Conservation (phyloP, 2,329 filamentous ascomycete species). For the Neofusicoccum laricinum region DNA sequence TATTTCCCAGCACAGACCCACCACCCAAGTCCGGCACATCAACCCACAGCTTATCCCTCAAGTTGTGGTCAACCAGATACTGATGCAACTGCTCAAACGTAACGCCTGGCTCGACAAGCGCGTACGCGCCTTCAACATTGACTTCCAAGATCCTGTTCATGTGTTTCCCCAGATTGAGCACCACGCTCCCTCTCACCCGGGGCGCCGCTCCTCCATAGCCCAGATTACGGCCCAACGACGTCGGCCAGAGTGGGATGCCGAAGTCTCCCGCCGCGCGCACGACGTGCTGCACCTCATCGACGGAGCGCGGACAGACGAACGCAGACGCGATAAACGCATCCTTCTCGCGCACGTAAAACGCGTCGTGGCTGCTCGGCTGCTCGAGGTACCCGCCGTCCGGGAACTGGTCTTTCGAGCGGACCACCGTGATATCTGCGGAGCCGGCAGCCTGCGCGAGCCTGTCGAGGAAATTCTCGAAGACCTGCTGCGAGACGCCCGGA, state of each 20-base stretch:
- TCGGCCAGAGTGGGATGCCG: conserved; percentile 33
- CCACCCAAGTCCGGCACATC: conserved; percentile 37
- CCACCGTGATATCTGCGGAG: conserved; percentile 18
- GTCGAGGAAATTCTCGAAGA: conserved; percentile 1
- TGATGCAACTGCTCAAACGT: conserved; percentile 47
- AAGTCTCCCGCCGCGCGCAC: conserved; percentile 34
- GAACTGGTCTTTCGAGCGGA: conserved; percentile 17
- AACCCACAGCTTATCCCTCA: conserved; percentile 42
- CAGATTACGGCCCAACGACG: conserved; percentile 43
- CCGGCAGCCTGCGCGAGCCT: background rate
- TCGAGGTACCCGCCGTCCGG: conserved; percentile 24
- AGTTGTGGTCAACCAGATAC: conserved; percentile 39
- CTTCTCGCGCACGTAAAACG: conserved; percentile 42
- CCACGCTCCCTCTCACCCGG: conserved; percentile 44
- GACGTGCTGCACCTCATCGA: conserved; percentile 34
- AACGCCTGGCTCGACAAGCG: conserved; percentile 48
- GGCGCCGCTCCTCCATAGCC: conserved; percentile 52
- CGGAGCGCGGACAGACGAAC: conserved; percentile 43
- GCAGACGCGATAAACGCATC: conserved; percentile 45
- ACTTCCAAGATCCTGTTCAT: conserved; percentile 43
- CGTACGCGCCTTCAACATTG: conserved; percentile 39
- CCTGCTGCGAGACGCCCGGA: background rate
- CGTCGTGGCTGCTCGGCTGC: conserved; percentile 32
- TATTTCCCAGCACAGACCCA: conserved; percentile 35
- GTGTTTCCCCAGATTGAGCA: conserved; percentile 43